Percentiles rank a stretch among this genome's conserved stretches.
Evolutionary conservation across 352 stramenopile species (phyloP).

Genomic region (Phytophthora sp.): DNA sequence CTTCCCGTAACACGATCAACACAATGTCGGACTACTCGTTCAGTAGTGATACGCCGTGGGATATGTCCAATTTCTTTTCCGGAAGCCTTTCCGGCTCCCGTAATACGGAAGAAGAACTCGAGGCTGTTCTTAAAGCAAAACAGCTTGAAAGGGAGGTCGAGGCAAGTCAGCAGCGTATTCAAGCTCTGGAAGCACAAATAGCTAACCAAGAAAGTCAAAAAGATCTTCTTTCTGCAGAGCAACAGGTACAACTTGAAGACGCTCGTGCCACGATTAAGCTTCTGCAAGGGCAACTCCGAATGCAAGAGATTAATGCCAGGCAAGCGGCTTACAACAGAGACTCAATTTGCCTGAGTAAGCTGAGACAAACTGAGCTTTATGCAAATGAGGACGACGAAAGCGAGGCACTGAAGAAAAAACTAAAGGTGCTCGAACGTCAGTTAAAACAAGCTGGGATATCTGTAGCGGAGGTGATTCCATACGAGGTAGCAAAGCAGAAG

Average conservation of each 20-base stretch:
- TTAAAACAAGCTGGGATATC: constrained; percentile 79
- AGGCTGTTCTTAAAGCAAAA: constrained; percentile 56
- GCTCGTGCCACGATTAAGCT: constrained; percentile 59
- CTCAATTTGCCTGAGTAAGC: constrained; percentile 61
- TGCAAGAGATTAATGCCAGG: constrained; percentile 59
- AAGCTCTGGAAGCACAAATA: constrained; percentile 62
- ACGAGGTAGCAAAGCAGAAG: constrained; percentile 79
- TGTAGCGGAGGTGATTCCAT: constrained; percentile 90
- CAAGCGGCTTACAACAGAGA: constrained; percentile 58
- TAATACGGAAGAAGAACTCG: constrained; percentile 69
- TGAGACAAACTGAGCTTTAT: constrained; percentile 48
- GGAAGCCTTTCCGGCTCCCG: constrained; percentile 26
- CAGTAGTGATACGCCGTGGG: constrained; percentile 36
- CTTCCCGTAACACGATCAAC: constrained; percentile 36
- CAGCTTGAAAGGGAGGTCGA: constrained; percentile 79
- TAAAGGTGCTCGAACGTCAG: constrained; percentile 77
- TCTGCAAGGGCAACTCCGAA: constrained; percentile 61
- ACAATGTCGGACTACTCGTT: constrained; percentile 42
- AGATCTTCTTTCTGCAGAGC: constrained; percentile 58
- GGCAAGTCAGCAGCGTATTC: constrained; percentile 62
- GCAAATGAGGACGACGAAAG: constrained; percentile 50
- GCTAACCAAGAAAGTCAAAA: constrained; percentile 60
- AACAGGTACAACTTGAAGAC: constrained; percentile 64
- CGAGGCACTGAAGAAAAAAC: constrained; percentile 61
- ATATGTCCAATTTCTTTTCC: constrained; percentile 6